Evolutionary conservation across 2,329 filamentous ascomycete genomes (phyloP).

Genomic region (Phyllosticta ampelicida): DNA sequence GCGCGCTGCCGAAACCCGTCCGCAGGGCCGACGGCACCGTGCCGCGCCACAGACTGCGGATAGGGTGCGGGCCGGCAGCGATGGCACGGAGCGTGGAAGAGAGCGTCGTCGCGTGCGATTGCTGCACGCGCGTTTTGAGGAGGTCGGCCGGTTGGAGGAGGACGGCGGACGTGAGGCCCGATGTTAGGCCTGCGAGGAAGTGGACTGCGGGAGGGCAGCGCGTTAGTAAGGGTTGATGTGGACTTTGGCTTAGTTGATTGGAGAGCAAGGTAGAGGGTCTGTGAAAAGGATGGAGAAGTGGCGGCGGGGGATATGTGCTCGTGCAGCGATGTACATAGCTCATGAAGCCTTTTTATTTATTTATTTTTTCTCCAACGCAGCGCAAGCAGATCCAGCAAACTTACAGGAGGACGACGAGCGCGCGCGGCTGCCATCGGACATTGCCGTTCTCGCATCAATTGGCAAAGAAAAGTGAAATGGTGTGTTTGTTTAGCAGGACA

Average conservation of each 20-base stretch:
- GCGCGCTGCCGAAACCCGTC: conserved; percentile 82
- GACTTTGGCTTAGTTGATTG: background rate
- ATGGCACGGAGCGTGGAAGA: conserved; percentile 58
- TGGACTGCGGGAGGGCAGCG: conserved; percentile 43
- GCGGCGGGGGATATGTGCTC: background rate
- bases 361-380: background rate
- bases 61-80: conserved; percentile 51
- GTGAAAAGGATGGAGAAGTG: background rate
- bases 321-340: background rate
- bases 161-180: conserved; percentile 77
- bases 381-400: conserved; percentile 9
- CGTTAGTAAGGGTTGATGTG: background rate
- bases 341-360: background rate
- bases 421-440: conserved; percentile 42
- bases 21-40: conserved; percentile 86
- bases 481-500: background rate
- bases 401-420: conserved; percentile 41
- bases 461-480: background rate
- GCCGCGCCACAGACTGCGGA: conserved; percentile 79
- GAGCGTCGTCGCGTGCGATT: conserved; percentile 62
- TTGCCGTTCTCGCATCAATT: conserved; percentile 27
- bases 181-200: conserved; percentile 78
- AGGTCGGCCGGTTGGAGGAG: conserved; percentile 92
- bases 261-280: background rate
- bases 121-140: conserved; percentile 91